These are phyloP conservation scores for Paracoccidioides brasiliensis DNA, from an alignment of 2,329 filamentous ascomycete species.

Conservation along the genomic window DNA sequence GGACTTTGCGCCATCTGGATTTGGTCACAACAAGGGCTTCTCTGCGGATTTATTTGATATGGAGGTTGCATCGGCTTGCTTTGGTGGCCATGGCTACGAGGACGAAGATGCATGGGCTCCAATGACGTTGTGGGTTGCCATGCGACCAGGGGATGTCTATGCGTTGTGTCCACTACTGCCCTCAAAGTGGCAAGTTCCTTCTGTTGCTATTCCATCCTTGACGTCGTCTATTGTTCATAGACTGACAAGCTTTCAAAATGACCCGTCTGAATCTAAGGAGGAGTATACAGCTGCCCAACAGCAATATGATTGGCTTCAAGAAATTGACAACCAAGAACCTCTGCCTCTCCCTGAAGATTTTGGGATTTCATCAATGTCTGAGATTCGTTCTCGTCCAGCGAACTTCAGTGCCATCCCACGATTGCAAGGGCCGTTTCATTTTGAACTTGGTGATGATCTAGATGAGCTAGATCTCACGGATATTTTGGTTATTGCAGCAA, in stretches of 20 bases:
- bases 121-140: conserved; percentile 96
- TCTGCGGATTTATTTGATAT: conserved; percentile 86
- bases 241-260: conserved; percentile 34
- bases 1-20: conserved; percentile 65
- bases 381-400: conserved; percentile 44
- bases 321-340: conserved; percentile 43
- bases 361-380: conserved; percentile 29
- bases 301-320: conserved; percentile 47
- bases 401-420: conserved; percentile 44
- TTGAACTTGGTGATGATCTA: conserved; percentile 37
- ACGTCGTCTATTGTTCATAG: conserved; percentile 72
- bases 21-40: conserved; percentile 64
- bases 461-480: conserved; percentile 47
- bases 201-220: conserved; percentile 66
- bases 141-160: conserved; percentile 85
- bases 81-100: conserved; percentile 55
- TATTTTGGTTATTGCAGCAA: conserved; percentile 43
- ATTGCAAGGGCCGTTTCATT: conserved; percentile 48
- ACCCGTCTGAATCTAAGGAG: conserved; percentile 27
- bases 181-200: conserved; percentile 66
- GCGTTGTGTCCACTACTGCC: conserved; percentile 84
- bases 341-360: conserved; percentile 25
- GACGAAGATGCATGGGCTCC: conserved; percentile 65
- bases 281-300: conserved; percentile 37
- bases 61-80: conserved; percentile 82